Percentiles rank a stretch among this genome's conserved stretches.
Conservation (phyloP, 148 eudicot species). For the Chenopodium suecicum region DNA sequence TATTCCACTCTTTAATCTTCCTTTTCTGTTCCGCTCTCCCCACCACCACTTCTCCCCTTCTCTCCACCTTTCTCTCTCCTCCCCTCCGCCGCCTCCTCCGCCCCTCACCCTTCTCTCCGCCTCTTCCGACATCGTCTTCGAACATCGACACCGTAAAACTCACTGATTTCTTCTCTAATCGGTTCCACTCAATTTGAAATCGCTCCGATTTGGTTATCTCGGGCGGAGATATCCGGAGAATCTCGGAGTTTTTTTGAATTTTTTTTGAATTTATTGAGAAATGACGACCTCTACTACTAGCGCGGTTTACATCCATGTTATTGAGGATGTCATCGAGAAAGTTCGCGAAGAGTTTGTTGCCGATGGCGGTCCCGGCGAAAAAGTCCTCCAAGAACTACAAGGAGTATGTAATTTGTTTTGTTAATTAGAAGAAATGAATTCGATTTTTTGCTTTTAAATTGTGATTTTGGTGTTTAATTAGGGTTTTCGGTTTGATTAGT, state of each 20-base stretch:
- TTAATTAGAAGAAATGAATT: conserved; percentile 1
- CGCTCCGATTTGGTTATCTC: neutral
- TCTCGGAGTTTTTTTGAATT: conserved; percentile 9
- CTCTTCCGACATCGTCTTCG: neutral
- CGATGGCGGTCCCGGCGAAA: conserved; percentile 72
- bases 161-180: neutral
- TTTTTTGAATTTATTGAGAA: neutral
- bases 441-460: neutral
- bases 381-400: conserved; percentile 73
- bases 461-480: conserved; percentile 9
- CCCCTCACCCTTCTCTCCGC: neutral
- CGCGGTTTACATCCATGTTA: conserved; percentile 73
- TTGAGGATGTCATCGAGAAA: conserved; percentile 87
- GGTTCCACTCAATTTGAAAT: too few relatives aligned
- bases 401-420: conserved; percentile 40
- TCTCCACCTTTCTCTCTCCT: conserved; percentile 18
- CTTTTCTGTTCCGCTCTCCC: conserved; percentile 24
- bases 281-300: conserved; percentile 75
- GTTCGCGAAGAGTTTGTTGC: conserved; percentile 80
- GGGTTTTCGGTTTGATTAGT: conserved; percentile 25
- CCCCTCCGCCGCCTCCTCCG: neutral
- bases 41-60: neutral
- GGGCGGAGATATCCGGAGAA: neutral
- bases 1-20: conserved; percentile 58
- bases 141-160: neutral